Percentiles rank a stretch among this genome's conserved stretches.
These are phyloP conservation scores for Fusarium xylarioides DNA, from an alignment of 2,329 filamentous ascomycete genomes.

Conservation along the genomic window DNA sequence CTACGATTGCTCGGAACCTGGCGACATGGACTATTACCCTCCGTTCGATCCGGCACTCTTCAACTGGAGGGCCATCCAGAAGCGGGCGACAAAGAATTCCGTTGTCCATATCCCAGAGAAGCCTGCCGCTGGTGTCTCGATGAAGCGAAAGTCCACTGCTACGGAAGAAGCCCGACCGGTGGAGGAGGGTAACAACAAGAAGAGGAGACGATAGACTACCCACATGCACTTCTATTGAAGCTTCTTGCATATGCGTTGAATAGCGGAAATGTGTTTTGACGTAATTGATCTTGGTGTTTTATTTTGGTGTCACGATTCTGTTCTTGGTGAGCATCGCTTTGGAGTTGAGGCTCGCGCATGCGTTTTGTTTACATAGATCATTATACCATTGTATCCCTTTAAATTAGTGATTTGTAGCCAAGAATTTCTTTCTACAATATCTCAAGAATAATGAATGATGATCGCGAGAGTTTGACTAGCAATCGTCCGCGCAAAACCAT, in stretches of 20 bases:
- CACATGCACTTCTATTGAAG: background rate
- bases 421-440: background rate
- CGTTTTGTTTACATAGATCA: background rate
- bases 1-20: too few species aligned
- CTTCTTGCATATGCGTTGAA: background rate
- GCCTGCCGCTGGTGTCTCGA: background rate
- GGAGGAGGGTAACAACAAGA: background rate
- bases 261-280: background rate
- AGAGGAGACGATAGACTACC: background rate
- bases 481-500: background rate
- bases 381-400: background rate
- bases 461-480: background rate
- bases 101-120: too few species aligned
- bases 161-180: background rate
- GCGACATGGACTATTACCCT: background rate
- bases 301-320: background rate
- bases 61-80: background rate
- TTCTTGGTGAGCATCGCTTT: background rate
- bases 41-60: conserved; percentile 1
- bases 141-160: background rate
- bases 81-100: background rate
- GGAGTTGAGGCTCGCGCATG: background rate
- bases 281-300: background rate
- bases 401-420: too few species aligned
- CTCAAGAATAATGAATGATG: background rate